Base-by-base conservation (phyloP, 2,329 filamentous ascomycete genomes). In the Trichothecium sympodiale region DNA sequence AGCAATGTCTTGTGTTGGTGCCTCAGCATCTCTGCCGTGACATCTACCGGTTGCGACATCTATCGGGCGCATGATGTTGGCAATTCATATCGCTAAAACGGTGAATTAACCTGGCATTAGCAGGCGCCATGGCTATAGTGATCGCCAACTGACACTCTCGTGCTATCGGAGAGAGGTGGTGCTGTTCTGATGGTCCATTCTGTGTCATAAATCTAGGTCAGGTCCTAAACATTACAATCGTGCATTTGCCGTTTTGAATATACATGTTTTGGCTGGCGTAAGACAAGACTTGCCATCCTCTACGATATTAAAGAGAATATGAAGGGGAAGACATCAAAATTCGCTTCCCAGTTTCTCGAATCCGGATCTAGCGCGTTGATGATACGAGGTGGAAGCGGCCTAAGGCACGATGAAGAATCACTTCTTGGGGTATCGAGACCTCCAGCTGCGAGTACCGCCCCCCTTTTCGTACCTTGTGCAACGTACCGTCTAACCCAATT, bases 251-350 rank as follows among this genome's bases (percentile, higher is more conserved):
- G 46, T 49, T 8, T 39, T 45, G 20, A 49, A 41, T 31, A 48
- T 50, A 44, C 47, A 48, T 33, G 42, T 32, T 49, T 49, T 35
- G 47, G 47, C 4, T 49, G 47, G 47, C 46, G 47, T 5, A 50
- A 50, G 42, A 50, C 47, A 3, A 41, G 47, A 3, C 38, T 47
- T 25, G 41, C 47, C 5, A 29, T 48, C 7, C 8, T 29, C 12
- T 33, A 39, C 20, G n/a, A n/a, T n/a, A 30, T 35, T 28, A 26
- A 35, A 12, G 40, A 41, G 14, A 26, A 31, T 14, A 29, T 3
- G 10, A 36, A 32, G 37, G 33, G 28, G 27, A 32, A 35, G 28
- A 9, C 6, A 20, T n/a, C 8, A 13, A 23, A 16, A 13, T 25
- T 4, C 6, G 8, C 14, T 23, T 33, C 31, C 8, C 26, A 17